Evolutionary conservation across 2,329 filamentous ascomycete genomes (phyloP), one percentile per base, ranked within the genome.

Genomic region (Venturia pyrina): DNA sequence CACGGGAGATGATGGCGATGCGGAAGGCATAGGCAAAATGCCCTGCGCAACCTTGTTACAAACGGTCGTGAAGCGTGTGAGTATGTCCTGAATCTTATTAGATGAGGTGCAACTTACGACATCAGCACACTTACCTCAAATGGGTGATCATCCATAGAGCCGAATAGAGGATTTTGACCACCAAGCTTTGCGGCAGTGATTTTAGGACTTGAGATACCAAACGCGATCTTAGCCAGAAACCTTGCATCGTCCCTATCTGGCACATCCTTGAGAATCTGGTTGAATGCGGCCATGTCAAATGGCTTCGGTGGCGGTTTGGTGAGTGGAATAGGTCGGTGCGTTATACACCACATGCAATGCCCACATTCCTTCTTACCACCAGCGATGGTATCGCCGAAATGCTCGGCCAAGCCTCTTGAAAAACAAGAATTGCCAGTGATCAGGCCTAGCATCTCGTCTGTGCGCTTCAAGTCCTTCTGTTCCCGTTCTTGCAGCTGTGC

Each of bases 131-230:
- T 43, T 41, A 61, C 59, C n/a, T 41, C 59, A 28, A 61, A 61
- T 3, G 34, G 37, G 11, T 37, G 28, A 41, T 61, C 59, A 61
- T 40, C 34, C 37, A 61, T 40, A 21, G 59, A 61, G 24, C 41
- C 59, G 28, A 61, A 61, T 4, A 61, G 17, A 1, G 59, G 59
- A 61, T 44, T 61, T 19, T 28, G 24, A 37, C 59, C 41, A 34
- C 59, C 59, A 3, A 61, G 41, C 59, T 61, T 61, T 8, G 34
- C 34, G 1, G 75, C 72, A 5, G 74, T 78, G 0, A 85, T 78
- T 0, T 84, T 74, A 0, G 85, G 86, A 69, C 83, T 87, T 57
- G 76, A 78, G 70, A 88, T 87, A 0, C 86, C 86, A 71, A 87
- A 88, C 0, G 85, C 85, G 4, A 88, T 74, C 24, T 82, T 78